Evolutionary conservation across 202 grass and related monocot genomes (phyloP).

Genomic region (Zizania palustris): DNA sequence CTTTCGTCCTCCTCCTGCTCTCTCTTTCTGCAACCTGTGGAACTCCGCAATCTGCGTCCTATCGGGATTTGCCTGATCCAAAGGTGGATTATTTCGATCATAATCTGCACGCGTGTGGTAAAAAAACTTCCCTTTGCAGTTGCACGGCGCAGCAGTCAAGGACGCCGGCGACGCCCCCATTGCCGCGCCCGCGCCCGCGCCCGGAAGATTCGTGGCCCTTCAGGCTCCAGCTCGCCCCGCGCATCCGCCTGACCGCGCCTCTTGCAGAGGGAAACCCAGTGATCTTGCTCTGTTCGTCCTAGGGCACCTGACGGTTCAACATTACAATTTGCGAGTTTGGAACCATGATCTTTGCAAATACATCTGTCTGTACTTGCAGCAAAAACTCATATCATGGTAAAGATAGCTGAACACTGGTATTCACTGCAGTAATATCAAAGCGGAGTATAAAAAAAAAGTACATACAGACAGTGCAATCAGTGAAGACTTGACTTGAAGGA

Average conservation of each 20-base stretch:
- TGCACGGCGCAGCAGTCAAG: constrained; percentile 15
- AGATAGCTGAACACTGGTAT: neutral
- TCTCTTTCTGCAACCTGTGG: constrained; percentile 18
- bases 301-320: neutral
- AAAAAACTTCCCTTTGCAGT: constrained; percentile 43
- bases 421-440: neutral
- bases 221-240: no score
- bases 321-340: neutral
- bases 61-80: constrained; percentile 58
- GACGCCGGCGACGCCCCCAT: no score
- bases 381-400: neutral
- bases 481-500: constrained; percentile 26
- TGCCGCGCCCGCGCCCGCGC: no score
- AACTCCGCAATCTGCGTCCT: constrained; percentile 15
- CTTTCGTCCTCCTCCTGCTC: neutral
- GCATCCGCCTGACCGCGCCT: no score
- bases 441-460: neutral
- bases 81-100: constrained; percentile 49
- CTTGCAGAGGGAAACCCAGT: neutral
- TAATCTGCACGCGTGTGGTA: constrained; percentile 52
- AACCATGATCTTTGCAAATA: neutral
- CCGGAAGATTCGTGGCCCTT: no score
- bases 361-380: neutral
- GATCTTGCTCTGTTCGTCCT: neutral
- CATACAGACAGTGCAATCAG: constrained; percentile 17